Percentiles rank a stretch among this genome's conserved stretches.
Conservation (phyloP, 2,329 filamentous ascomycete species). For the Phialocephala subalpina region DNA sequence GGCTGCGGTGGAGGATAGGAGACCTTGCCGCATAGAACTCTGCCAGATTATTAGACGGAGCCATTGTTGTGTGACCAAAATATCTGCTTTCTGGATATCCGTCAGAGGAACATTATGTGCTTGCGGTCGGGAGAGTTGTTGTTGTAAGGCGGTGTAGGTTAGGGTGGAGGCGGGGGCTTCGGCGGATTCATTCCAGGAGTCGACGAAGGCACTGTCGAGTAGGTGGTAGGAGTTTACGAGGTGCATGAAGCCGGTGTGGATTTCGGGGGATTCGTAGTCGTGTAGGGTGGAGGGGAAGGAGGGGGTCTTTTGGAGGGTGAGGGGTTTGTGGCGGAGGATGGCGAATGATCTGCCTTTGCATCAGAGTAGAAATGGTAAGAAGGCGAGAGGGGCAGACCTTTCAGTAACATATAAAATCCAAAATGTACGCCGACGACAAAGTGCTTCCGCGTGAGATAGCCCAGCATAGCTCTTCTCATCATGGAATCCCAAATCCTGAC, state of each 20-base stretch:
- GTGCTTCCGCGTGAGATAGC: slow-evolving; percentile 56
- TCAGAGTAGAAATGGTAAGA: not conserved
- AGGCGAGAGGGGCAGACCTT: slow-evolving; percentile 49
- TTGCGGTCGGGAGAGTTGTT: slow-evolving; percentile 55
- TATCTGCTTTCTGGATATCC: slow-evolving; percentile 73
- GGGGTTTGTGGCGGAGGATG: slow-evolving; percentile 68
- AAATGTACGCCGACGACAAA: slow-evolving; percentile 63
- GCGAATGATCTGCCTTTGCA: slow-evolving; percentile 63
- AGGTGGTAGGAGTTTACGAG: slow-evolving; percentile 68
- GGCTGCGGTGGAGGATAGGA: slow-evolving; percentile 64
- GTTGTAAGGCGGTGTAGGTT: slow-evolving; percentile 56
- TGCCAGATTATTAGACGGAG: slow-evolving; percentile 77
- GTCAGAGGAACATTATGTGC: slow-evolving; percentile 48
- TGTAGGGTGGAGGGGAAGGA: slow-evolving; percentile 60
- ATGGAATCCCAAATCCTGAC: slow-evolving; percentile 65
- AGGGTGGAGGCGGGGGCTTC: slow-evolving; percentile 48
- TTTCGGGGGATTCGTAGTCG: slow-evolving; percentile 58
- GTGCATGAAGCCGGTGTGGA: slow-evolving; percentile 65
- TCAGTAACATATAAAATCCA: slow-evolving; percentile 71
- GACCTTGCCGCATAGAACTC: slow-evolving; percentile 70
- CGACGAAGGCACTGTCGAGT: slow-evolving; percentile 69
- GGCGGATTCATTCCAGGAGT: slow-evolving; percentile 68
- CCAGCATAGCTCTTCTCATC: slow-evolving; percentile 62
- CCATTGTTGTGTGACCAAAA: slow-evolving; percentile 76
- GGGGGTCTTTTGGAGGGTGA: slow-evolving; percentile 67